Evolutionary conservation across 768 basidiomycete genomes (phyloP), one percentile per base, ranked within the genome.

Genomic region (Psilocybe tampanensis): DNA sequence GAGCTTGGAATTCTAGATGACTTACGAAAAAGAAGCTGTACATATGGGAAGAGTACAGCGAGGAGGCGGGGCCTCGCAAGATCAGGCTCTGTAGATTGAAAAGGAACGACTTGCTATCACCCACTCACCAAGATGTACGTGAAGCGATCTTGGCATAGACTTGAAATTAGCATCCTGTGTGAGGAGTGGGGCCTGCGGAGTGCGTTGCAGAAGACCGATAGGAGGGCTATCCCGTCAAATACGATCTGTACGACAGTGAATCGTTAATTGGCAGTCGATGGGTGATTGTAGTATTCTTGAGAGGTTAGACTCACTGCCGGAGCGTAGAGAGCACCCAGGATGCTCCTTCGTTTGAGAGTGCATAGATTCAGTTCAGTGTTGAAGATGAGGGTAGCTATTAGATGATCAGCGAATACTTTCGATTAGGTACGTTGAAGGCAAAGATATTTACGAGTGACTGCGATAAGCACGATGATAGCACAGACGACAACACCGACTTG

Each of bases 381-480:
- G 56, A 33, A 17, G 52, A 54, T 21, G 47, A 39, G 12, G 3
- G 36, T 8, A 4, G 36, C 36, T 39, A 29, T 29, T 9, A 29
- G 9, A 39, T 39, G 15, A 13, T 39, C 4, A 39, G 36, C 15
- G 7, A 39, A n/a, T 13, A 13, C 12, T 39, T 22, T 34, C 11
- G 41, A 3, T 3, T 43, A 29, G 19, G 19, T 19, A 6, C n/a
- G 29, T 29, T 29, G 29, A 44, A 29, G n/a, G n/a, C n/a, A n/a
- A n/a, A n/a, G 15, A n/a, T 12, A 53, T 58, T 47, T 41, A 76
- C 75, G 67, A 2, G 64, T 63, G 54, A 71, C 58, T 4, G 59
- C 54, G 24, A 67, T 48, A 9, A 68, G 60, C 6, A 74, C 65
- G 17, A 68, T 65, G n/a, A 66, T 60, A 1, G 62, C 62, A 8